Percentiles rank a stretch among this genome's conserved stretches.
phyloP scores from a whole-genome alignment of 2,329 filamentous ascomycete genomes.

The Penicillium digitatum region DNA sequence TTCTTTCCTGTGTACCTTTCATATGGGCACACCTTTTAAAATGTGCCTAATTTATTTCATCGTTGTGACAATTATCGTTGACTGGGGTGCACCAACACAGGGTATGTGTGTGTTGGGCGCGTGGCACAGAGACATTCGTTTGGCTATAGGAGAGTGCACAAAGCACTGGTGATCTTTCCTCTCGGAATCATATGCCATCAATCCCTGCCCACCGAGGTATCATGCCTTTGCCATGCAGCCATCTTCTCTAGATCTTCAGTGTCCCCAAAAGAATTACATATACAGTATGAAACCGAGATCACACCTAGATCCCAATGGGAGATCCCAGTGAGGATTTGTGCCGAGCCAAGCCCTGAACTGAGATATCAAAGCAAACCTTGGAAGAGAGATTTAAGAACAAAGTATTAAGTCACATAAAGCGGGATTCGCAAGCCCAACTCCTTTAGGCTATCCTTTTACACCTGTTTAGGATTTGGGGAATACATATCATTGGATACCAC shows the following conservation, averaged over 20 bases:
- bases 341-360: not conserved
- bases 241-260: not conserved
- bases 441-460: not conserved
- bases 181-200: not conserved
- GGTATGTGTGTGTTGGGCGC: too few species aligned
- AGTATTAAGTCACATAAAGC: slow-evolving; percentile 1
- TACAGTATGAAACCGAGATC: not conserved
- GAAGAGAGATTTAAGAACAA: not conserved
- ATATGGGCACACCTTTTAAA: too few species aligned
- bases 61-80: too few species aligned
- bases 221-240: not conserved
- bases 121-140: not conserved
- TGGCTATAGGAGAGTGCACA: not conserved
- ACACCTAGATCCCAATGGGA: not conserved
- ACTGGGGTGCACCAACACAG: too few species aligned
- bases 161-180: not conserved
- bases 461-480: not conserved
- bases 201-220: not conserved
- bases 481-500: not conserved
- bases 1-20: too few species aligned
- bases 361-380: not conserved
- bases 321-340: not conserved
- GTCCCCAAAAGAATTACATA: not conserved
- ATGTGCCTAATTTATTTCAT: too few species aligned
- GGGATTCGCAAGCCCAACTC: slow-evolving; percentile 5